Evolutionary conservation across 768 basidiomycete species (phyloP).

Genomic region (Macrolepiota fuliginosa): DNA sequence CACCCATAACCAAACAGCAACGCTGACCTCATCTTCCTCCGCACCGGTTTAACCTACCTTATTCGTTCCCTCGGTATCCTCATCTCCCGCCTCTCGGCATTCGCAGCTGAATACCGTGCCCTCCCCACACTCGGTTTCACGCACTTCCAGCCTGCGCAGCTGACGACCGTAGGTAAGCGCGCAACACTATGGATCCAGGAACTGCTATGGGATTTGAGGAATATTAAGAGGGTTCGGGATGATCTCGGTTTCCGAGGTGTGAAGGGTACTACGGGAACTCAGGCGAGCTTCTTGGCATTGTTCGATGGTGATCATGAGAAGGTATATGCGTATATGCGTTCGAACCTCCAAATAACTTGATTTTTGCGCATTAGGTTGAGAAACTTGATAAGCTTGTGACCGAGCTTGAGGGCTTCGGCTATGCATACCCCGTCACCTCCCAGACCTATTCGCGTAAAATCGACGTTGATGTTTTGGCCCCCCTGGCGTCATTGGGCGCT

Average conservation of each 20-base stretch:
- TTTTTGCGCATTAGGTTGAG: conserved; percentile 61
- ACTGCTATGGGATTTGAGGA: conserved; percentile 93
- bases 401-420: conserved; percentile 86
- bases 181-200: conserved; percentile 98
- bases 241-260: conserved; percentile 97
- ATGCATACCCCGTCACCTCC: conserved; percentile 96
- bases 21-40: conserved; percentile 96
- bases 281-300: conserved; percentile 90
- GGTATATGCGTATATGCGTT: conserved; percentile 32
- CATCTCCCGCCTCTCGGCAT: conserved; percentile 82
- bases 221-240: conserved; percentile 83
- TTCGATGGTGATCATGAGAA: conserved; percentile 97
- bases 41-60: conserved; percentile 79
- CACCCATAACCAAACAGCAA: conserved; percentile 56
- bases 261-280: conserved; percentile 99
- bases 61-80: conserved; percentile 86
- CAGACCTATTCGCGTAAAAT: conserved; percentile 99
- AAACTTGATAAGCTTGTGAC: conserved; percentile 88
- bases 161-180: conserved; percentile 97
- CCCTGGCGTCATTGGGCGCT: conserved; percentile 86
- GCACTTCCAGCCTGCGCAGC: conserved; percentile 97
- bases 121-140: conserved; percentile 97
- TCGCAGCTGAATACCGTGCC: conserved; percentile 82
- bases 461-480: conserved; percentile 88
- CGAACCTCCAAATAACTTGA: not conserved